Percentiles rank a stretch among this genome's conserved stretches.
Evolutionary conservation across 1,139 yeast genomes (phyloP).

Genomic region (Zhuliangozyma blackwelliae): DNA sequence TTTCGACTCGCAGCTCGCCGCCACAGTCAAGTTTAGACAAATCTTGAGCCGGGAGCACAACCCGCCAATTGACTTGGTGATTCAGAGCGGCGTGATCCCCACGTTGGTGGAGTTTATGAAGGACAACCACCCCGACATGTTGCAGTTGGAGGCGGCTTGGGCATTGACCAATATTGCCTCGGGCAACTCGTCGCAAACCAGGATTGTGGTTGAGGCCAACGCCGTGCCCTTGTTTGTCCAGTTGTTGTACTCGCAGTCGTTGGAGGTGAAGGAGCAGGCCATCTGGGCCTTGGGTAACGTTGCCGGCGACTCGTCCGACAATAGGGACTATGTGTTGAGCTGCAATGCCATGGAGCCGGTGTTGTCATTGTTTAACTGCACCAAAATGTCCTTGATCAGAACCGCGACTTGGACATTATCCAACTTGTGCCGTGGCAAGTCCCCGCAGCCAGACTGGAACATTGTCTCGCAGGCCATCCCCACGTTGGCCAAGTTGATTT

Average conservation of each 20-base stretch:
- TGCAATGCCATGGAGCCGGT: slow-evolving; percentile 91
- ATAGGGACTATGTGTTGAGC: slow-evolving; percentile 81
- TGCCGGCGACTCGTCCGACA: slow-evolving; percentile 91
- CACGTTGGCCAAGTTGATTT: slow-evolving; percentile 84
- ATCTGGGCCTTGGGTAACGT: slow-evolving; percentile 99
- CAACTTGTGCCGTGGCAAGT: slow-evolving; percentile 92
- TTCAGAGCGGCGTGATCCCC: slow-evolving; percentile 90
- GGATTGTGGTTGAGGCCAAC: slow-evolving; percentile 84
- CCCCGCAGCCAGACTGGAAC: slow-evolving; percentile 95
- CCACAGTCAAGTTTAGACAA: slow-evolving; percentile 91
- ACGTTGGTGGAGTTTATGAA: slow-evolving; percentile 82
- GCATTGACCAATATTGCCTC: slow-evolving; percentile 97
- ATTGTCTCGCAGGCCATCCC: slow-evolving; percentile 85
- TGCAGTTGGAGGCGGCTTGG: slow-evolving; percentile 99
- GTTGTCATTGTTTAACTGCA: slow-evolving; percentile 67
- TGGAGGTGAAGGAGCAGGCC: slow-evolving; percentile 96
- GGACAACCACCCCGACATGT: slow-evolving; percentile 72
- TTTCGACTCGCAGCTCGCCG: slow-evolving; percentile 77
- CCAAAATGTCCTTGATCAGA: slow-evolving; percentile 84
- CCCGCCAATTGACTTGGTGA: slow-evolving; percentile 96
- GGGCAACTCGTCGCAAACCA: slow-evolving; percentile 88
- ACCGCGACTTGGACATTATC: slow-evolving; percentile 98
- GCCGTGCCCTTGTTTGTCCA: slow-evolving; percentile 91
- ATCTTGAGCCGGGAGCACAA: slow-evolving; percentile 89
- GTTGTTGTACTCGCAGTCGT: slow-evolving; percentile 71